Evolutionary conservation across 371 early-diverging fungal genomes (phyloP).

Genomic region (Apophysomyces variabilis): DNA sequence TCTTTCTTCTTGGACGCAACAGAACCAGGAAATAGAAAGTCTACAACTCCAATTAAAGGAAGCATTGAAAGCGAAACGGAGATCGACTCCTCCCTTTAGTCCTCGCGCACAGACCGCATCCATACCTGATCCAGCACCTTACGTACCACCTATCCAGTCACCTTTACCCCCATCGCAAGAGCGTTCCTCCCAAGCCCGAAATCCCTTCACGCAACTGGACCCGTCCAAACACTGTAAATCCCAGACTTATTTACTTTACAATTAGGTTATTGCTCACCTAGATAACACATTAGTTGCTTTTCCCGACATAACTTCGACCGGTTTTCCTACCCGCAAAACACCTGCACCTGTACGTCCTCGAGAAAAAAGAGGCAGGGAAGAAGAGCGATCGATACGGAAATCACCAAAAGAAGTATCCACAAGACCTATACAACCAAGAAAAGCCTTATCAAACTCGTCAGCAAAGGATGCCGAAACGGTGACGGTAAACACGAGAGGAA

Average conservation of each 20-base stretch:
- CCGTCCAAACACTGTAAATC: neutral
- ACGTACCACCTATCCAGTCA: too few relatives aligned
- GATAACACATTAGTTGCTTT: neutral
- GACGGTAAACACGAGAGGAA: neutral
- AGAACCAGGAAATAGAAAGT: neutral
- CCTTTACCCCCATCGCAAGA: neutral
- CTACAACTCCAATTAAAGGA: constrained; percentile 3
- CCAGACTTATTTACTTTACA: neutral
- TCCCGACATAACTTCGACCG: neutral
- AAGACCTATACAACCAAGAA: neutral
- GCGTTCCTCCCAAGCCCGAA: neutral
- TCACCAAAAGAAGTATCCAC: neutral
- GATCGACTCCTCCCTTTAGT: neutral
- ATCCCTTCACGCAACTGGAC: neutral
- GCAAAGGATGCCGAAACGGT: neutral
- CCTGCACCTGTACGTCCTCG: neutral
- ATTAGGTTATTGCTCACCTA: neutral
- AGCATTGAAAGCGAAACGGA: neutral
- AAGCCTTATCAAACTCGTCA: neutral
- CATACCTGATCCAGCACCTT: neutral
- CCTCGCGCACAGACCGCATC: neutral
- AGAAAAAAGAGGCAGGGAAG: neutral
- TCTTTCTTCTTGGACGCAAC: neutral
- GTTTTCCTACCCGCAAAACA: neutral
- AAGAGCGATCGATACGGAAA: neutral